Conservation (phyloP, 2,329 filamentous ascomycete species). For the Cephalotrichum gorgonifer region DNA sequence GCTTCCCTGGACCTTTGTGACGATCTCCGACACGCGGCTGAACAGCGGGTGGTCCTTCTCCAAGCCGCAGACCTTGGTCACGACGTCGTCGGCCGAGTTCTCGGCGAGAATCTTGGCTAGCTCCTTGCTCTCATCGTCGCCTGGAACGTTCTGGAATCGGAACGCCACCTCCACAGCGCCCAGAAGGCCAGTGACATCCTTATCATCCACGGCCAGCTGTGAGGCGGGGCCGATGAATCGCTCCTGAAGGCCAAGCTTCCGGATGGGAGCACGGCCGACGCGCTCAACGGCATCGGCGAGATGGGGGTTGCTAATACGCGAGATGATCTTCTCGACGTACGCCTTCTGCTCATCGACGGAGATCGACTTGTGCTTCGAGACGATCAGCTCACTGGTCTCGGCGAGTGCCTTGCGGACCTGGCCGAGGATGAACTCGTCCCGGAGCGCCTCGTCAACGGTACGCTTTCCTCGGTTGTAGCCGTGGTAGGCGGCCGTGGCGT, state of each 20-base stretch:
- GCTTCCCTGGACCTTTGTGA: constrained; percentile 73
- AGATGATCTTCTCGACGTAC: constrained; percentile 88
- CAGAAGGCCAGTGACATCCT: constrained; percentile 63
- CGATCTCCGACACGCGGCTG: constrained; percentile 62
- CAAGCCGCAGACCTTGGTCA: constrained; percentile 72
- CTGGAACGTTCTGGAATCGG: constrained; percentile 89
- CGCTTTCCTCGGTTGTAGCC: constrained; percentile 78
- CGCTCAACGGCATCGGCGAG: constrained; percentile 89
- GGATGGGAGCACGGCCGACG: constrained; percentile 85
- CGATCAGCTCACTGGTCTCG: constrained; percentile 81
- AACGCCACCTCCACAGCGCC: constrained; percentile 84
- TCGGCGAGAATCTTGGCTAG: constrained; percentile 77
- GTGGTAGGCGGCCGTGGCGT: constrained; percentile 93
- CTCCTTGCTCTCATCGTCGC: constrained; percentile 80
- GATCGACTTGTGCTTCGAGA: constrained; percentile 77
- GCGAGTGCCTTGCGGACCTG: constrained; percentile 70
- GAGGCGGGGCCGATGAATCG: constrained; percentile 89
- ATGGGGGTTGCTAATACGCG: constrained; percentile 85
- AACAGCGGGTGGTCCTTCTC: constrained; percentile 70
- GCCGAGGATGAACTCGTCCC: constrained; percentile 65
- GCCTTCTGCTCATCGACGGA: constrained; percentile 62
- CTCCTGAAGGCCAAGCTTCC: constrained; percentile 91
- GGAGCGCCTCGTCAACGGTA: constrained; percentile 64
- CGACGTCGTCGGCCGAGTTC: constrained; percentile 62
- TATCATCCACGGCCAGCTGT: constrained; percentile 72